Evolutionary conservation across 2,329 filamentous ascomycete species (phyloP).

Genomic region (Trichoderma brevicompactum): DNA sequence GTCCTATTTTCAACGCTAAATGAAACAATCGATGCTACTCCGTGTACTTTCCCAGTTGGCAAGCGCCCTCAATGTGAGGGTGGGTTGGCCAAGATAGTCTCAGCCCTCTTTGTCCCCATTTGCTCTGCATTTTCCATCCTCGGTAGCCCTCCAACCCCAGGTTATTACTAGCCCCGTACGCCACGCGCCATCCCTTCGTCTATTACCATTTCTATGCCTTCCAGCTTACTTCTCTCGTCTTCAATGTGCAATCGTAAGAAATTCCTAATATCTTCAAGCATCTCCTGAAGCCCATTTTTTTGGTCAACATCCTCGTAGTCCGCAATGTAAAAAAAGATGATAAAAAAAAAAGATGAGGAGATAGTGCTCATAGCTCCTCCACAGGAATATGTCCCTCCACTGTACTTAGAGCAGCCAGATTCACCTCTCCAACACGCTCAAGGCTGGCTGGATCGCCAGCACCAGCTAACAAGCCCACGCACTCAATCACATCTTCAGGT

Average conservation of each 20-base stretch:
- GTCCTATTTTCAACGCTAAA: conserved; percentile 19
- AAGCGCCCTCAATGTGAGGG: not conserved
- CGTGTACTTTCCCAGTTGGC: conserved; percentile 14
- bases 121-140: conserved; percentile 19
- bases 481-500: conserved; percentile 82
- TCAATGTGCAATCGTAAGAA: conserved; percentile 13
- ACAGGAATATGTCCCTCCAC: conserved; percentile 58
- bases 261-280: conserved; percentile 12
- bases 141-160: conserved; percentile 15
- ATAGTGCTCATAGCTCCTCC: conserved; percentile 28
- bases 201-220: conserved; percentile 23
- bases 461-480: conserved; percentile 59
- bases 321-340: not conserved
- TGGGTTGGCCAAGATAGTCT: not conserved
- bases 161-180: conserved; percentile 26
- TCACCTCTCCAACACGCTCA: conserved; percentile 55
- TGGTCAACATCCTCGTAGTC: not conserved
- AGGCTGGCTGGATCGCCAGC: conserved; percentile 47
- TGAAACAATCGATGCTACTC: conserved; percentile 13
- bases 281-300: not conserved
- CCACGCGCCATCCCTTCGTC: conserved; percentile 24
- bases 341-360: not conserved
- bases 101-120: not conserved
- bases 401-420: conserved; percentile 58
- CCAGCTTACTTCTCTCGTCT: not conserved